Conservation (phyloP, 768 basidiomycete species). For the Sistotremastrum suecicum region DNA sequence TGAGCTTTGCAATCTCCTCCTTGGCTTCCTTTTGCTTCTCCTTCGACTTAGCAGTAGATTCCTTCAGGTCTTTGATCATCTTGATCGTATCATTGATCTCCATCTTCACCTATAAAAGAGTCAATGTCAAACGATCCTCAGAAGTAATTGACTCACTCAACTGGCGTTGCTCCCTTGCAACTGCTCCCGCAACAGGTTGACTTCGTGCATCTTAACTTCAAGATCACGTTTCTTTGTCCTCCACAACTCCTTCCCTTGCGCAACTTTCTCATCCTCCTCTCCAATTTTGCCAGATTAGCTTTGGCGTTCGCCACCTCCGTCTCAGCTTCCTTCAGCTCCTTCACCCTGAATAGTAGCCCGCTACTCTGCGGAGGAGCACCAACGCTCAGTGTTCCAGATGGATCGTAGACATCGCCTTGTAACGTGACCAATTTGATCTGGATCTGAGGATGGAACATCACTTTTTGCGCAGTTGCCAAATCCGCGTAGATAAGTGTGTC, state of each 20-base stretch:
- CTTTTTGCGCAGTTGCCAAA: conserved; percentile 68
- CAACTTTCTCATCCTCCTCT: conserved; percentile 40
- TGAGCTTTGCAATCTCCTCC: conserved; percentile 71
- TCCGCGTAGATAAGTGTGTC: conserved; percentile 88
- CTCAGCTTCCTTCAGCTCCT: conserved; percentile 65
- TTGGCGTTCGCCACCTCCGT: conserved; percentile 36
- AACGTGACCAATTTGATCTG: conserved; percentile 79
- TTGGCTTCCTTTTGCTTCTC: conserved; percentile 65
- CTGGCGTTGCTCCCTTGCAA: conserved; percentile 81
- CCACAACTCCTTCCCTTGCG: conserved; percentile 48
- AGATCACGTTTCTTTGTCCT: conserved; percentile 44
- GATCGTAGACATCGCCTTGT: conserved; percentile 93
- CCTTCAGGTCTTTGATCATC: conserved; percentile 42
- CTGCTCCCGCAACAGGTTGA: conserved; percentile 69
- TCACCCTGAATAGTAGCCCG: conserved; percentile 68
- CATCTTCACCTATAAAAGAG: conserved; percentile 33
- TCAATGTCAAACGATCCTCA: background rate
- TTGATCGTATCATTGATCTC: conserved; percentile 66
- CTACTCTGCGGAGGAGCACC: conserved; percentile 71
- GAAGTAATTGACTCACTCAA: conserved; percentile 41
- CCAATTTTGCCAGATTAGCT: conserved; percentile 32
- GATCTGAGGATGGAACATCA: conserved; percentile 65
- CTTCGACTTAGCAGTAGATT: conserved; percentile 47
- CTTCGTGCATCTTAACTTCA: conserved; percentile 84
- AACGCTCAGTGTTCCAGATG: conserved; percentile 87